A percentile compares a stretch with the other conserved stretches of the same genome.
phyloP scores from a whole-genome alignment of 2,329 filamentous ascomycete species.

The Phyllachora maydis region DNA sequence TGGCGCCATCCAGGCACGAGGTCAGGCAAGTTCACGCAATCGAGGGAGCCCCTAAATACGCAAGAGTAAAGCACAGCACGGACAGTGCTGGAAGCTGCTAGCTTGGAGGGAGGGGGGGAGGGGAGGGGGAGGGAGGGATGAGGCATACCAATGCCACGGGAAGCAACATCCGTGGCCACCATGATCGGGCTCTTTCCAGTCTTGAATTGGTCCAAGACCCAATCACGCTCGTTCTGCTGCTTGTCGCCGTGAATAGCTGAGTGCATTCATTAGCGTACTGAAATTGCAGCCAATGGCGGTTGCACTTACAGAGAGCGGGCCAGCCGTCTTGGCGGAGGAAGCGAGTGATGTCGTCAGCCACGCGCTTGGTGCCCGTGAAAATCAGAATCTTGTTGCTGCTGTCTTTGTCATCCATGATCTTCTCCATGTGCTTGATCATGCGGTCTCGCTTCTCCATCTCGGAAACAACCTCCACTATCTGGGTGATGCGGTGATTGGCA shows the following conservation, averaged over 20 bases:
- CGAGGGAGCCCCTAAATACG: conserved; percentile 72
- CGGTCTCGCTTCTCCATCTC: conserved; percentile 95
- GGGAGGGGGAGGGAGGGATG: conserved; percentile 25
- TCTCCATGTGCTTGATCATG: conserved; percentile 95
- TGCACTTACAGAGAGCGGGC: conserved; percentile 82
- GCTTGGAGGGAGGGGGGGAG: conserved; percentile 11
- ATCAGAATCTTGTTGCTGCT: conserved; percentile 95
- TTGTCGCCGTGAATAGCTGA: conserved; percentile 95
- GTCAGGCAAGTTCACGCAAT: conserved; percentile 86
- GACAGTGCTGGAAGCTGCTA: conserved; percentile 37
- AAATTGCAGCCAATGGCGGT: too few relatives aligned
- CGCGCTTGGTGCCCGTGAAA: conserved; percentile 85
- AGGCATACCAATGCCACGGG: conserved; percentile 99
- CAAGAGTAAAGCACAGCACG: conserved; percentile 74
- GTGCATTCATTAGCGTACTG: not conserved
- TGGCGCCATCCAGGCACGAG: conserved; percentile 66
- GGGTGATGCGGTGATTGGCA: conserved; percentile 93
- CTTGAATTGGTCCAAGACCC: conserved; percentile 99
- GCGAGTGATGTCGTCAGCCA: conserved; percentile 92
- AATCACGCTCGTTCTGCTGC: conserved; percentile 98
- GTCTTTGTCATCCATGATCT: conserved; percentile 83
- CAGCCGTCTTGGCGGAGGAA: conserved; percentile 96
- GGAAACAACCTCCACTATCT: conserved; percentile 88
- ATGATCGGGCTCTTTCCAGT: conserved; percentile 98
- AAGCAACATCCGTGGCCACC: conserved; percentile 98